Evolutionary conservation across 345 rosid genomes (phyloP).

Genomic region (Stellera chamaejasme): DNA sequence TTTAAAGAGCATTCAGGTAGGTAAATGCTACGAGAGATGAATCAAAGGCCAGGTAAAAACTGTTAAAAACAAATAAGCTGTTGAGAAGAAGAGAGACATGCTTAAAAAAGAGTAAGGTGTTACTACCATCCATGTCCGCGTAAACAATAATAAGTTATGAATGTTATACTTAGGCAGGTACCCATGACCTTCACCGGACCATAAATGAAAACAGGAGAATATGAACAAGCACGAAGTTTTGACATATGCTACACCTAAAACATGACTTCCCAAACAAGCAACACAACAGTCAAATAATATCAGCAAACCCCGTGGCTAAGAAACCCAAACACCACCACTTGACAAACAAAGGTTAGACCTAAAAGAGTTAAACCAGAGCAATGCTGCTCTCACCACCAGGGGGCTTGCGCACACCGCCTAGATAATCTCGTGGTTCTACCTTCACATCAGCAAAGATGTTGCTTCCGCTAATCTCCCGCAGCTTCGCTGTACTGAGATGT

Average conservation of each 20-base stretch:
- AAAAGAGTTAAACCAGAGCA: constrained; percentile 56
- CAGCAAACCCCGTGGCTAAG: constrained; percentile 34
- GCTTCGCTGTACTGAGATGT: constrained; percentile 59
- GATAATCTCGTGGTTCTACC: constrained; percentile 76
- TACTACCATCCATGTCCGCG: too few relatives aligned
- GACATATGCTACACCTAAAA: constrained; percentile 29
- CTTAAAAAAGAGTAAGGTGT: too few relatives aligned
- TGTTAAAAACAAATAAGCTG: too few relatives aligned
- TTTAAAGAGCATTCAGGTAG: too few relatives aligned
- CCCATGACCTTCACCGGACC: constrained; percentile 11
- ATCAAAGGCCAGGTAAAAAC: too few relatives aligned
- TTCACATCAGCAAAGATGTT: constrained; percentile 89
- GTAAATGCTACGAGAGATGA: too few relatives aligned
- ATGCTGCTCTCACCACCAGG: constrained; percentile 98
- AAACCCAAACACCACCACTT: constrained; percentile 18
- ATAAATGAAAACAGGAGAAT: constrained; percentile 23
- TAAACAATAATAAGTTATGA: constrained; percentile 10
- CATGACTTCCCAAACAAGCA: constrained; percentile 31
- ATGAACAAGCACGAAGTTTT: constrained; percentile 28
- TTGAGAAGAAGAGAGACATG: too few relatives aligned
- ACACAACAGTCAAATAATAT: constrained; percentile 31
- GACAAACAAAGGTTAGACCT: constrained; percentile 31
- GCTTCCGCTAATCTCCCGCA: constrained; percentile 74
- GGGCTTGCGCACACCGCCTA: constrained; percentile 96
- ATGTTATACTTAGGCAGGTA: constrained; percentile 2